Conservation (phyloP, 345 rosid genomes). For the Heritiera littoralis region DNA sequence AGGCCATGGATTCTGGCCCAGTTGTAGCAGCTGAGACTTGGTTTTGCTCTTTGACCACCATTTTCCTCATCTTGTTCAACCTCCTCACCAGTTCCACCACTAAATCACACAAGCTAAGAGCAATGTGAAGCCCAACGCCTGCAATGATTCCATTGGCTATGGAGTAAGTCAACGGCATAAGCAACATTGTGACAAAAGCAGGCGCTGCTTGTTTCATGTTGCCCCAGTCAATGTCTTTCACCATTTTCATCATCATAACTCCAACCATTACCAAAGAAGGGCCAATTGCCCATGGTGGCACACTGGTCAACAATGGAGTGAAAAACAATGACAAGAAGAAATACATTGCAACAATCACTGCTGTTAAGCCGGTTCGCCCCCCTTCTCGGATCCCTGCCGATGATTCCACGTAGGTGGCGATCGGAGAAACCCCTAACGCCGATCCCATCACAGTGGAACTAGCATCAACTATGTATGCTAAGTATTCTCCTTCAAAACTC, state of each 20-base stretch:
- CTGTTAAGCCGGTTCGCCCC: conserved; percentile 87
- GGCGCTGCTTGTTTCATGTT: conserved; percentile 69
- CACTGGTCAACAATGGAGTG: conserved; percentile 64
- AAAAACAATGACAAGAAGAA: conserved; percentile 67
- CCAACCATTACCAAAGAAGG: conserved; percentile 86
- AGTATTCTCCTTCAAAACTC: conserved; percentile 76
- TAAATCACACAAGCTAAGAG: conserved; percentile 59
- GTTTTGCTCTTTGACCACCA: conserved; percentile 55
- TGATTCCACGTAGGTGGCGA: conserved; percentile 72
- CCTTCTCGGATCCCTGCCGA: conserved; percentile 91
- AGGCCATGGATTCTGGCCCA: conserved; percentile 31
- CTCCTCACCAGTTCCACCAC: conserved; percentile 29
- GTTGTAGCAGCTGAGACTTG: conserved; percentile 58
- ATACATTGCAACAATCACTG: conserved; percentile 55
- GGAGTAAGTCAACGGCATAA: conserved; percentile 86
- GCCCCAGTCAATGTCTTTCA: conserved; percentile 71
- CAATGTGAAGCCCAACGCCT: conserved; percentile 66
- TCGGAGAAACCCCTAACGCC: conserved; percentile 64
- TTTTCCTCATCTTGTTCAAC: conserved; percentile 49
- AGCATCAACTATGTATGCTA: conserved; percentile 76
- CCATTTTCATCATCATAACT: conserved; percentile 85
- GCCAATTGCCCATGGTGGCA: conserved; percentile 94
- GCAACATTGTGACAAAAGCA: conserved; percentile 78
- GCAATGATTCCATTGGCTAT: conserved; percentile 86
- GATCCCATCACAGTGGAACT: conserved; percentile 77